phyloP scores from a whole-genome alignment of 148 eudicot species.

The Polygonum maritimum region DNA sequence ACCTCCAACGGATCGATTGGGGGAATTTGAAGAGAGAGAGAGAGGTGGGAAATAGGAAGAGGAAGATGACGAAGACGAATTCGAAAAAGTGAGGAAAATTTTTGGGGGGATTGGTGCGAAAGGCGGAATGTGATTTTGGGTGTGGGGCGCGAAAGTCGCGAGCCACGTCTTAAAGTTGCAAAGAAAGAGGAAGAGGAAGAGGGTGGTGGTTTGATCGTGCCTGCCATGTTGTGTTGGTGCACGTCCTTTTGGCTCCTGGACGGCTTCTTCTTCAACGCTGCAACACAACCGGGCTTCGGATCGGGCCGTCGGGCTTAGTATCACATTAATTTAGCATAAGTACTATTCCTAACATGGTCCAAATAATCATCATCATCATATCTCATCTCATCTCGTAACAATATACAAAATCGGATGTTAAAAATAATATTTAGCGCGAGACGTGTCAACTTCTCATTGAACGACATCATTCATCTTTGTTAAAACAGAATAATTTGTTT shows the following conservation, averaged over 20 bases:
- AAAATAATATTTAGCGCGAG: too few relatives aligned
- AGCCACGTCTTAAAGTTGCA: neutral
- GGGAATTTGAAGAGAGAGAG: neutral
- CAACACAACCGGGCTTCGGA: too few relatives aligned
- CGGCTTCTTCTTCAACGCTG: too few relatives aligned
- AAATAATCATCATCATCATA: too few relatives aligned
- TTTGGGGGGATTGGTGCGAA: neutral
- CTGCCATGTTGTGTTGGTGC: neutral
- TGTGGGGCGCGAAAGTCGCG: slow-evolving; percentile 11
- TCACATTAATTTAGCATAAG: too few relatives aligned
- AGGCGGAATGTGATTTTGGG: slow-evolving; percentile 2
- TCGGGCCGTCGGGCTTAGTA: too few relatives aligned
- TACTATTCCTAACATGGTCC: too few relatives aligned
- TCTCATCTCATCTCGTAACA: too few relatives aligned
- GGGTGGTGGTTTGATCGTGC: neutral
- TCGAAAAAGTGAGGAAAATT: neutral
- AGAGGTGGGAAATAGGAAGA: neutral
- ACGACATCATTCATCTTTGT: too few relatives aligned
- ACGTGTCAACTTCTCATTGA: too few relatives aligned
- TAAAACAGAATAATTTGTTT: too few relatives aligned
- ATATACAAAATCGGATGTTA: too few relatives aligned
- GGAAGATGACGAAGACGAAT: neutral
- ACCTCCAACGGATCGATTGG: neutral
- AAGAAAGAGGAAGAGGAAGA: neutral
- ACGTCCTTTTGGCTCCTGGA: neutral